These are phyloP conservation scores for Bretschneidera sinensis DNA, from an alignment of 345 rosid species.

Conservation along the genomic window DNA sequence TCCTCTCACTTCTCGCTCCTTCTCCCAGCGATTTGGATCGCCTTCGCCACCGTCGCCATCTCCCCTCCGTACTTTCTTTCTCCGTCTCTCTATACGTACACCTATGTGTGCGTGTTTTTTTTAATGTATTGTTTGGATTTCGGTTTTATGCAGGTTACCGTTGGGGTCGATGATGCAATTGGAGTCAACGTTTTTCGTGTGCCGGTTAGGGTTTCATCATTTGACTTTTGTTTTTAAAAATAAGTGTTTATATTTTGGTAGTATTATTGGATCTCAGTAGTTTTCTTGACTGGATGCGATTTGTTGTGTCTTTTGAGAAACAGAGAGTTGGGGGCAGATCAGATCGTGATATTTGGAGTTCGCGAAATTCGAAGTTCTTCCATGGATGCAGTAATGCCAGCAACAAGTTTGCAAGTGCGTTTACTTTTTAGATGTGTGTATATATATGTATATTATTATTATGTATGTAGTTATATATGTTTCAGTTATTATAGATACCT, in stretches of 20 bases:
- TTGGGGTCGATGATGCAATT: conserved; percentile 21
- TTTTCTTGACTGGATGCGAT: not conserved
- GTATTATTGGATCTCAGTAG: conserved; percentile 15
- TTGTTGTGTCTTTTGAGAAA: conserved; percentile 16
- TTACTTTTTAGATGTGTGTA: not conserved
- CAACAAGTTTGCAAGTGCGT: conserved; percentile 57
- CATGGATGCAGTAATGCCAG: conserved; percentile 74
- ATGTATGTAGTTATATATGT: not conserved
- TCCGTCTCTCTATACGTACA: not conserved
- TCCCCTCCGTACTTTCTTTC: conserved; percentile 29
- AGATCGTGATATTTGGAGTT: conserved; percentile 78
- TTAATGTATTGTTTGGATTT: not conserved
- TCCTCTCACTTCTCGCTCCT: conserved; percentile 68
- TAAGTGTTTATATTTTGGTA: conserved; percentile 2
- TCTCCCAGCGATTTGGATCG: conserved; percentile 54
- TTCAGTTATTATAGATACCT: no score
- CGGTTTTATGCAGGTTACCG: conserved; percentile 16
- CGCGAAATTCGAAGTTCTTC: conserved; percentile 47
- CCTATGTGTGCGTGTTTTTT: not conserved
- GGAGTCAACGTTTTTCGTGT: conserved; percentile 41
- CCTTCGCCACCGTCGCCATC: conserved; percentile 26
- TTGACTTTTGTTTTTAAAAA: not conserved
- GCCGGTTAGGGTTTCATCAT: conserved; percentile 58
- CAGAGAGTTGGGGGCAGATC: conserved; percentile 64
- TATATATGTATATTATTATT: no score